Base-by-base conservation (phyloP, 148 eudicot species). In the Vaccinium vitisidaea region DNA sequence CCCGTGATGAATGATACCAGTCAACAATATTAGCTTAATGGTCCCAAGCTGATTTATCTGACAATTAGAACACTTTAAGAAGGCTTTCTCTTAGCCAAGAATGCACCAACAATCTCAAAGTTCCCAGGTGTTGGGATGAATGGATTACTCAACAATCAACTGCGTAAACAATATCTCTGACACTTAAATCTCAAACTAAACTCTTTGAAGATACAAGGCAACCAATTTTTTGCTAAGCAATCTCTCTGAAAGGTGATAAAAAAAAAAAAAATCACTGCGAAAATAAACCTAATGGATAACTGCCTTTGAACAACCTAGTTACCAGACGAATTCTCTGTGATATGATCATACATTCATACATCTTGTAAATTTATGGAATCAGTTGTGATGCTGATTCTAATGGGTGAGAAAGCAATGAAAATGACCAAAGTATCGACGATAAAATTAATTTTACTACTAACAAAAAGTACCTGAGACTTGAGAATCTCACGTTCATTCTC, bases 401-500 rank as follows among this genome's bases (percentile, higher is more conserved):
- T 56, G 69, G 82, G 50, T 12, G 50, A 56, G 16, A 36, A 36
- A 39, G 82, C 50, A 55, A 80, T 58, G 27, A 80, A n/a, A 18
- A 32, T 53, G 59, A 19, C 27, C 67, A 58, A 36, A 32, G 50
- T 58, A 11, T 58, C 82, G 5, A 43, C 10, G 9, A 55, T 69
- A 15, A 27, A n/a, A 54, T 53, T n/a, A 23, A 80, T 80, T 58
- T 80, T 11, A 61, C 74, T 53, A n/a, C 32, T 25, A 87, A 8
- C 30, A 54, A 52, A 73, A 54, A 59, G 80, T 92, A 94, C 99
- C 99, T 97, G 98, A 84, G 98, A 93, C 89, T 87, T 94, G 75
- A 97, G 94, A 90, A 97, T 91, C 84, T 93, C 98, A 11, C 96
- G 93, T 82, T 95, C 99, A 86, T 85, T 95, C 25, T 89, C 91